phyloP scores from a whole-genome alignment of 169 alveolate genomes.

The Perkinsus olseni region DNA sequence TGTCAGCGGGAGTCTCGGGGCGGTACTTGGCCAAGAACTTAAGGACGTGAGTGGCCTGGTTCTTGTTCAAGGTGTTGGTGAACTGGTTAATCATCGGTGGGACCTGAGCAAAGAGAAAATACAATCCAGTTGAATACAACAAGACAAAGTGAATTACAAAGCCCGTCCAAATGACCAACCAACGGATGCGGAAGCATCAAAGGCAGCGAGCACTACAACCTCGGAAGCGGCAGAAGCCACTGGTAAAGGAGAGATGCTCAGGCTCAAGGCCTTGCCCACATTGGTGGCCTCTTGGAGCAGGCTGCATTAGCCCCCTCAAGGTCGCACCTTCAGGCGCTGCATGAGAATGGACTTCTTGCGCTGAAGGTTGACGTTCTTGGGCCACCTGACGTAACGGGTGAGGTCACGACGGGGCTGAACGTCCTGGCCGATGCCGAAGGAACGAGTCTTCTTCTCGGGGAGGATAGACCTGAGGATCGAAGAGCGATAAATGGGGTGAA shows the following conservation, averaged over 20 bases:
- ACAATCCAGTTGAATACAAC: background rate
- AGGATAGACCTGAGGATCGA: background rate
- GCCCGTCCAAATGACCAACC: background rate
- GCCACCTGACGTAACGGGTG: slow-evolving; percentile 97
- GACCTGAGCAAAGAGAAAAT: slow-evolving; percentile 8
- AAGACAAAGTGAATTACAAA: background rate
- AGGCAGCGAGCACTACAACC: background rate
- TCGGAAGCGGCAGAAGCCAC: no score
- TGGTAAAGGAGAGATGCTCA: background rate
- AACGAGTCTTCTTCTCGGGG: background rate
- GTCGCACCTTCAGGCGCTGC: slow-evolving; percentile 83
- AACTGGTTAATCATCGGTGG: slow-evolving; percentile 98
- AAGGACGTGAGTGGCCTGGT: slow-evolving; percentile 81
- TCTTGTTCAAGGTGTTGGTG: slow-evolving; percentile 88
- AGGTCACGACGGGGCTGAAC: slow-evolving; percentile 85
- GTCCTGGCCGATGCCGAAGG: slow-evolving; percentile 85
- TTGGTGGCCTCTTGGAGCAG: background rate
- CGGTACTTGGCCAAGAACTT: slow-evolving; percentile 82
- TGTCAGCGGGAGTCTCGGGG: slow-evolving; percentile 94
- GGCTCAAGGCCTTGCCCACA: background rate
- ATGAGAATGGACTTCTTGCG: slow-evolving; percentile 93
- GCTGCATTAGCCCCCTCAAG: background rate
- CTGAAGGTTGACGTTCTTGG: slow-evolving; percentile 92
- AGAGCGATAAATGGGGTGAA: background rate
- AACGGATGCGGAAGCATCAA: background rate